These are phyloP conservation scores for Neurospora sp. DNA, from an alignment of 2,329 filamentous ascomycete genomes.

Conservation along the genomic window DNA sequence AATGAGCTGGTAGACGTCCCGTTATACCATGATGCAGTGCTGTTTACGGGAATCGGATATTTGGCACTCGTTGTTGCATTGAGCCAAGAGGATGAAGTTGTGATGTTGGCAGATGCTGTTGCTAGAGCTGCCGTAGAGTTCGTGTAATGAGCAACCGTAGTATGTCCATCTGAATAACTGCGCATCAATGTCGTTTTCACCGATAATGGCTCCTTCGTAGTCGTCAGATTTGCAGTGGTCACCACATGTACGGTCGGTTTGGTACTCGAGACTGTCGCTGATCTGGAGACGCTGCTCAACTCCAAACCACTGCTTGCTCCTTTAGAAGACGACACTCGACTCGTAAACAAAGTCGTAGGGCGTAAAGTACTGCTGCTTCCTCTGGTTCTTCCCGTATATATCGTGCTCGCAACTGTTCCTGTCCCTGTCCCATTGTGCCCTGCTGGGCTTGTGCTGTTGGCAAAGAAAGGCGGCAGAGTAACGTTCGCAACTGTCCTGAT, in stretches of 20 bases:
- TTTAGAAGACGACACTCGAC: not conserved
- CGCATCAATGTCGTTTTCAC: not conserved
- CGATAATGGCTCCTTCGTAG: not conserved
- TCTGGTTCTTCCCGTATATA: not conserved
- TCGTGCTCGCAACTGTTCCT: not conserved
- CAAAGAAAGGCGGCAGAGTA: not conserved
- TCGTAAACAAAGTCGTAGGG: not conserved
- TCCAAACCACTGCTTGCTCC: not conserved
- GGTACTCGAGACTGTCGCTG: not conserved
- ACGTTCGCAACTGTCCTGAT: not conserved
- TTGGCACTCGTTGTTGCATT: not conserved
- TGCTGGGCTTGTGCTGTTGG: not conserved
- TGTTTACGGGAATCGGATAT: not conserved
- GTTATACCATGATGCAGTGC: not conserved
- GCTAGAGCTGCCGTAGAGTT: not conserved
- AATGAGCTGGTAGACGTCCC: not conserved
- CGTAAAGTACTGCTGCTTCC: not conserved
- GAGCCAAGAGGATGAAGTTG: not conserved
- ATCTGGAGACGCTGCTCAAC: not conserved
- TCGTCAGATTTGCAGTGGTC: conserved; percentile 2
- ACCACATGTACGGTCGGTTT: conserved; percentile 1
- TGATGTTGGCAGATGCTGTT: not conserved
- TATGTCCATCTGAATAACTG: not conserved
- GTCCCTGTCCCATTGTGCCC: not conserved
- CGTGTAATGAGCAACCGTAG: rapidly evolving